Base-by-base conservation (phyloP, 805 yeast genomes). In the Clavispora carvajalis region DNA sequence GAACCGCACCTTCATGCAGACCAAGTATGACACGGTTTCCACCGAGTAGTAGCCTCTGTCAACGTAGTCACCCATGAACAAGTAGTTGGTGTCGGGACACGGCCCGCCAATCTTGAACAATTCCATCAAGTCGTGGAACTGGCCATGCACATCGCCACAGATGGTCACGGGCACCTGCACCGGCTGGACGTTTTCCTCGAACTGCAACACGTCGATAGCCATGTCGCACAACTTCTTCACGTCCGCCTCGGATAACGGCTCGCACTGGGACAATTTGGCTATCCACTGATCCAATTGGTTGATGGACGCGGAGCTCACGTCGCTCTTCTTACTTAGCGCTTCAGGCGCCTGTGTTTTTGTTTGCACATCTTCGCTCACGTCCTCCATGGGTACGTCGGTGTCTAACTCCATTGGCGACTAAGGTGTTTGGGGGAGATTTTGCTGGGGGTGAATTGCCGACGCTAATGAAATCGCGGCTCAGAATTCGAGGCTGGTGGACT, bases 101-200 rank as follows among this genome's bases (percentile, higher is more conserved):
- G 75, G 74, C 9, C 75, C 75, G 11, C 96, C 96, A 55, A 89
- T 89, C 56, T 87, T 86, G 65, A 89, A 90, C 44, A 89, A 71
- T 63, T 89, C 96, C 82, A 88, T 85, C 60, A 89, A 71, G 69
- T 89, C 97, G 60, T 90, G 96, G 62, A 89, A 90, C 63, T 89
- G 97, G 30, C 97, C 97, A 60, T 89, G 97, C 40, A 89, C 91
- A 64, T 89, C 97, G 51, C 97, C 97, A 71, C 97, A 91, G 49
- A 90, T 89, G 15, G 98, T 91, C 25, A 93, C 98, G 5, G 99
- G 99, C 7, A 89, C 91, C 47, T 79, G 80, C 35, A 91, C 96
- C 1, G 96, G 96, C 67, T 91, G 96, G 37, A 91, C 96, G 59
- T 93, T 91, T 53, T 86, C 90, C 68, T 90, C 97, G 52, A 80